Evolutionary conservation across 352 stramenopile genomes (phyloP).

Genomic region (Pythium myriotylum): DNA sequence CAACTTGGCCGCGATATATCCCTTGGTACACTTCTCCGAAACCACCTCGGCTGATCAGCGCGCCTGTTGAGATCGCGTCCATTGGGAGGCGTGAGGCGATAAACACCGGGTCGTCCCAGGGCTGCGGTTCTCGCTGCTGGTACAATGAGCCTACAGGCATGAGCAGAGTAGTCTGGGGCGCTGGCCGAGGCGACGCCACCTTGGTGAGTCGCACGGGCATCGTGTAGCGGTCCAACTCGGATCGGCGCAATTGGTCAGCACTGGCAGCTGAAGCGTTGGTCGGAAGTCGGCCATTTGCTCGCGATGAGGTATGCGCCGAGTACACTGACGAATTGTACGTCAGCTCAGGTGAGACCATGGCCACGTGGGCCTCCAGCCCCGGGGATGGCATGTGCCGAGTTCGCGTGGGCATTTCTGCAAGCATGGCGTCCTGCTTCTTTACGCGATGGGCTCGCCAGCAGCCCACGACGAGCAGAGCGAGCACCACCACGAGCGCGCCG

Average conservation of each 20-base stretch:
- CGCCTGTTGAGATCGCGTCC: constrained; percentile 10
- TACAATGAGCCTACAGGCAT: too few relatives aligned
- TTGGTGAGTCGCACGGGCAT: too few relatives aligned
- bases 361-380: constrained; percentile 10
- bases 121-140: constrained; percentile 6
- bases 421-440: too few relatives aligned
- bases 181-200: too few relatives aligned
- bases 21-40: constrained; percentile 28
- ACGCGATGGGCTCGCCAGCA: constrained; percentile 16
- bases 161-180: too few relatives aligned
- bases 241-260: too few relatives aligned
- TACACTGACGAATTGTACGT: constrained; percentile 20
- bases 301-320: too few relatives aligned
- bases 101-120: constrained; percentile 24
- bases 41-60: constrained; percentile 21
- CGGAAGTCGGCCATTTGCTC: too few relatives aligned
- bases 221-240: too few relatives aligned
- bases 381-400: background rate
- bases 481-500: background rate
- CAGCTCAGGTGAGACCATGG: constrained; percentile 7
- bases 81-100: constrained; percentile 17
- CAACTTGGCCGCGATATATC: constrained; percentile 7
- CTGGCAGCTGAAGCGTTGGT: too few relatives aligned
- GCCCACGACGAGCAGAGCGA: constrained; percentile 7
- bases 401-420: constrained; percentile 6